phyloP scores from a whole-genome alignment of 1,284 basidiomycete species.

The Sporisorium sorghi region DNA sequence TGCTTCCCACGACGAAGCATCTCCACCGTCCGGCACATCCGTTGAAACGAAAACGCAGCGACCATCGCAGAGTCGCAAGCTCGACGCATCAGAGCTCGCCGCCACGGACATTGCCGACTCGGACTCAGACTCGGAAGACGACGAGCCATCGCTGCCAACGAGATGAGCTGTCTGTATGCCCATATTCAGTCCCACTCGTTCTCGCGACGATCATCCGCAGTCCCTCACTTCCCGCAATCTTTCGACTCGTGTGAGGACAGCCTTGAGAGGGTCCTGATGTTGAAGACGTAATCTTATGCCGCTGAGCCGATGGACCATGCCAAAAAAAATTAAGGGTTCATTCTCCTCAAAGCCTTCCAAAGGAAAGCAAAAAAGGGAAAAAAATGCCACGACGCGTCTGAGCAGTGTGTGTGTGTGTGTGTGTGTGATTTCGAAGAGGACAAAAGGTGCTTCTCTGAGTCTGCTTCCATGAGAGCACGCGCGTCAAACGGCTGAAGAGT shows the following conservation, averaged over 20 bases:
- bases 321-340: neutral
- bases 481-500: neutral
- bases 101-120: neutral
- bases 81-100: neutral
- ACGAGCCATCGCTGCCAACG: slow-evolving; percentile 23
- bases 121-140: slow-evolving; percentile 31
- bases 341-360: neutral
- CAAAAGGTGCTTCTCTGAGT: neutral
- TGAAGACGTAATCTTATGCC: neutral
- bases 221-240: no score
- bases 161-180: neutral
- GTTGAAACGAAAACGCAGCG: neutral
- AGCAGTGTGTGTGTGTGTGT: no score
- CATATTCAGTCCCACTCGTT: no score
- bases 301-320: neutral
- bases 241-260: neutral
- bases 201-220: no score
- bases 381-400: slow-evolving; percentile 13
- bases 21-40: neutral
- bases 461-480: neutral
- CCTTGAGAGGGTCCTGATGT: neutral
- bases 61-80: slow-evolving; percentile 15
- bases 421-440: neutral
- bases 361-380: neutral
- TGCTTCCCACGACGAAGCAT: neutral